Percentiles rank a stretch among this genome's conserved stretches.
Conservation (phyloP, 1,284 basidiomycete genomes). For the Apiotrichum veenhuisii region DNA sequence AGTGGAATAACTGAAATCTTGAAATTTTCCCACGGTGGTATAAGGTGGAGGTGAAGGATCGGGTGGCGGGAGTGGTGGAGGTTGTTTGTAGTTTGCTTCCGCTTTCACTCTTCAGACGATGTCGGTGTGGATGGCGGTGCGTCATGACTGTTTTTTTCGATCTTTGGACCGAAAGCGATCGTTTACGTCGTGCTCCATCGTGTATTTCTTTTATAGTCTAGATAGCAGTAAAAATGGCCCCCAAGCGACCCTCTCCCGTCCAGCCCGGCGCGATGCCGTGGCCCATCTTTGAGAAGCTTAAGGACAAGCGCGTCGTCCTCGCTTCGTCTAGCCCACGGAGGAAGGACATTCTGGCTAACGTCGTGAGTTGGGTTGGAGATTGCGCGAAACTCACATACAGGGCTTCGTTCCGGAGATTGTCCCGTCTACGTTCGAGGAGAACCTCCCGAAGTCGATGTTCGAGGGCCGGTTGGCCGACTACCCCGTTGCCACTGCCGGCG, state of each 20-base stretch:
- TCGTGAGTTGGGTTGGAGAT: constrained; percentile 57
- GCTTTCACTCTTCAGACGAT: neutral
- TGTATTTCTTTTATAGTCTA: too few relatives aligned
- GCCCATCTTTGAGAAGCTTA: constrained; percentile 67
- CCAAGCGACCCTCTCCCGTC: constrained; percentile 50
- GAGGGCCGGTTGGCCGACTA: constrained; percentile 80
- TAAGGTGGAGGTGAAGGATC: too few relatives aligned
- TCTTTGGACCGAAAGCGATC: too few relatives aligned
- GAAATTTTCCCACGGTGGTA: constrained; percentile 7
- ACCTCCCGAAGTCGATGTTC: constrained; percentile 65
- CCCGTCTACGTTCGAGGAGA: constrained; percentile 82
- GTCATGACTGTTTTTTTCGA: too few relatives aligned
- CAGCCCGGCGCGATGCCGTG: constrained; percentile 67
- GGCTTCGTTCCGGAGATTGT: constrained; percentile 82
- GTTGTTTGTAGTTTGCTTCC: neutral
- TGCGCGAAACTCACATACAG: constrained; percentile 50
- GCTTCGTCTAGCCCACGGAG: constrained; percentile 82
- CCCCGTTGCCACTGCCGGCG: constrained; percentile 83
- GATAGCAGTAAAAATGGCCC: constrained; percentile 2
- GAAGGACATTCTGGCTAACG: constrained; percentile 74
- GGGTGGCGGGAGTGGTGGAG: neutral
- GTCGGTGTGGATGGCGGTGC: too few relatives aligned
- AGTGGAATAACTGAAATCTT: neutral
- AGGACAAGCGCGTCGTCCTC: constrained; percentile 68
- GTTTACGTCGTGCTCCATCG: too few relatives aligned